A percentile compares a stretch with the other conserved stretches of the same genome.
These are phyloP conservation scores for Neurospora crassa DNA, from an alignment of 2,329 filamentous ascomycete genomes.

Conservation along the genomic window DNA sequence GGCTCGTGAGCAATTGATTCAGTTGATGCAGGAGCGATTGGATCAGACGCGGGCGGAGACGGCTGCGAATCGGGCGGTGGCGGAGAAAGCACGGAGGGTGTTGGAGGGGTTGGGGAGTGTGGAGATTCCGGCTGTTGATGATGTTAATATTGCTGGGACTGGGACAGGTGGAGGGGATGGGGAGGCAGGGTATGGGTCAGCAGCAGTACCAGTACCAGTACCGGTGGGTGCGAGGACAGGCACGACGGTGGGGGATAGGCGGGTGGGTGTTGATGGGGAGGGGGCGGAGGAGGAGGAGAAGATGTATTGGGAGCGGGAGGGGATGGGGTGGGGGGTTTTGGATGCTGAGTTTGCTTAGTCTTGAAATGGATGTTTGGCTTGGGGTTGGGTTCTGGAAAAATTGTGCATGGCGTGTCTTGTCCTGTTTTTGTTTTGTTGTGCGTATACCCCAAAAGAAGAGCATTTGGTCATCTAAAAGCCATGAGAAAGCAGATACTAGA, in stretches of 20 bases:
- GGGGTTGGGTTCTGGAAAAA: neutral
- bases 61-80: constrained; percentile 53
- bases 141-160: neutral
- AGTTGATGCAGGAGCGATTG: constrained; percentile 79
- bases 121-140: constrained; percentile 21
- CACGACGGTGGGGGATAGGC: neutral
- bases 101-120: constrained; percentile 58
- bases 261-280: constrained; percentile 2
- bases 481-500: neutral
- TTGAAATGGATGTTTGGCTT: constrained; percentile 1
- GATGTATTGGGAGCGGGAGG: constrained; percentile 7
- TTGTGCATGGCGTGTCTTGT: neutral
- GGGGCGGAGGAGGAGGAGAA: constrained; percentile 2
- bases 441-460: neutral
- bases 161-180: neutral
- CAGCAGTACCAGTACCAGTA: no score
- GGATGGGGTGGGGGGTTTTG: constrained; percentile 14
- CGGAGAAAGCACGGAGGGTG: constrained; percentile 63
- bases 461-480: neutral
- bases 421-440: neutral
- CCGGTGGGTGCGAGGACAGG: neutral
- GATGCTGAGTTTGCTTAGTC: constrained; percentile 9
- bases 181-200: neutral
- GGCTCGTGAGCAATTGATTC: constrained; percentile 76
- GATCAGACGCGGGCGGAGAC: constrained; percentile 66